Evolutionary conservation across 2,329 filamentous ascomycete species (phyloP).

Genomic region (Zymoseptoria brevis): DNA sequence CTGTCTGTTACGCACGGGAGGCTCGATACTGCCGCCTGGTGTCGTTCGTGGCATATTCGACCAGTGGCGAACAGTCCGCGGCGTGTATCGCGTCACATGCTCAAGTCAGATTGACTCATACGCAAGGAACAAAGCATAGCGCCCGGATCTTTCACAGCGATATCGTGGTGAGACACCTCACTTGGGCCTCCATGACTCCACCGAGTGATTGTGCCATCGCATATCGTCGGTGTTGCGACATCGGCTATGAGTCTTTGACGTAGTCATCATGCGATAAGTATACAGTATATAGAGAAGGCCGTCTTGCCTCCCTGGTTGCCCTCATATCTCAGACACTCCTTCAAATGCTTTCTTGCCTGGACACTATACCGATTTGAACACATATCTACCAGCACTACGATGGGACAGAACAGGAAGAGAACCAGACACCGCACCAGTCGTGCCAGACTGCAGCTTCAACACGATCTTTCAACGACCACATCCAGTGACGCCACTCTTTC

Average conservation of each 20-base stretch:
- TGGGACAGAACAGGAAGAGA: slow-evolving; percentile 17
- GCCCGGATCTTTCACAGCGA: neutral
- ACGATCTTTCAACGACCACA: neutral
- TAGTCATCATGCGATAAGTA: neutral
- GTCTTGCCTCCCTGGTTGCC: neutral
- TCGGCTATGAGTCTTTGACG: slow-evolving; percentile 5
- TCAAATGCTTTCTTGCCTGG: slow-evolving; percentile 10
- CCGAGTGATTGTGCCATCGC: slow-evolving; percentile 1
- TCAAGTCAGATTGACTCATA: neutral
- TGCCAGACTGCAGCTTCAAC: slow-evolving; percentile 1
- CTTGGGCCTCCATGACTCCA: slow-evolving; percentile 1
- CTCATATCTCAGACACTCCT: neutral
- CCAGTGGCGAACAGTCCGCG: neutral
- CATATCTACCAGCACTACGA: slow-evolving; percentile 4
- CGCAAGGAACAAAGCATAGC: neutral
- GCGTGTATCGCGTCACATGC: neutral
- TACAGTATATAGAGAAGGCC: neutral
- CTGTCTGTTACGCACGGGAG: neutral
- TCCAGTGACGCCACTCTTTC: neutral
- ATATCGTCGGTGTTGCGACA: slow-evolving; percentile 7
- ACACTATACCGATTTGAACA: neutral
- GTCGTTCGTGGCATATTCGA: neutral
- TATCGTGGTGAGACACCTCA: neutral
- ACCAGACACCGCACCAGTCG: slow-evolving; percentile 13
- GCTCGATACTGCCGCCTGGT: neutral